Evolutionary conservation across 306 rosid genomes (phyloP), one percentile per base, ranked within the genome.

Genomic region (Fagus crenata): DNA sequence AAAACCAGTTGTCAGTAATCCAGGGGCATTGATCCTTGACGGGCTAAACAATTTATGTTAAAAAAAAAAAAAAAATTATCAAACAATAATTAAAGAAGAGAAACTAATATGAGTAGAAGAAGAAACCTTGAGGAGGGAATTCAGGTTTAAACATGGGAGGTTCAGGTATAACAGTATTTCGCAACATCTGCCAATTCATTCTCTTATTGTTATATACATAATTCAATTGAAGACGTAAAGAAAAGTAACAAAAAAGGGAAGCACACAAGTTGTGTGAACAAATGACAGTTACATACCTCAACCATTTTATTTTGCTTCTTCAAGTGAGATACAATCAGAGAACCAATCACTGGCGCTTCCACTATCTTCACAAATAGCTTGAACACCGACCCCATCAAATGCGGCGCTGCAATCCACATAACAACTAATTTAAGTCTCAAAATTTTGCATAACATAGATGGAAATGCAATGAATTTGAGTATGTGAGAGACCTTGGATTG

Each of bases 121-220:
- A 76, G 40, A 33, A 68, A 94, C 98, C 98, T 89, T 86, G 98
- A 69, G 95, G 97, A 71, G 97, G 97, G 88, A 82, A 94, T 85
- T 94, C 98, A 72, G 98, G 97, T 85, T 84, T 92, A 77, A 92
- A 92, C 97, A 94, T 94, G 49, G 98, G 97, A 22, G 79, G 83
- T 78, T 94, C 98, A 0, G 98, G 97, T 78, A 94, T 89, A 67
- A 53, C 88, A 39, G 95, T 92, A 75, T 89, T 80, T 78, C 81
- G 87, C 91, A 94, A 58, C 81, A 89, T n/a, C 96, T 90, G 70
- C 65, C 40, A 64, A 49, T 79, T 53, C 51, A n/a, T 28, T 37
- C 18, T 65, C 49, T 39, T 17, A 65, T 37, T 5, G 49, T 7
- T 3, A 17, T 18, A 46, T 41, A 28, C 51, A 46, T 9, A 36